Evolutionary conservation across 2,329 filamentous ascomycete genomes (phyloP).

Genomic region (Fusarium oxysporum): DNA sequence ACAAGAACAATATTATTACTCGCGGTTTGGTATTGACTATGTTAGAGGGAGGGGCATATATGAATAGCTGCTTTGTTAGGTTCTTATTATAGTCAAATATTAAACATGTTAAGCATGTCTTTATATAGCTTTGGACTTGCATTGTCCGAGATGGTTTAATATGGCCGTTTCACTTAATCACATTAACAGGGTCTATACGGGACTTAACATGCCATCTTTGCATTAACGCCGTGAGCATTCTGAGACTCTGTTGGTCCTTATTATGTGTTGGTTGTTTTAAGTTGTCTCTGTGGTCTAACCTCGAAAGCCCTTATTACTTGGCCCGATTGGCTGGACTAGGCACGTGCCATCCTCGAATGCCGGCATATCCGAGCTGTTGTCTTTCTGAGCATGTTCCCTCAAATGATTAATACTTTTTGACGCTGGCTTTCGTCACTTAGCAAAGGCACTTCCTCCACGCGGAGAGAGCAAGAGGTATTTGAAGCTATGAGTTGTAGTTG

Average conservation of each 20-base stretch:
- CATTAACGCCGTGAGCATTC: neutral
- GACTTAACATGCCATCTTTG: neutral
- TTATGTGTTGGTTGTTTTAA: neutral
- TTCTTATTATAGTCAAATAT: neutral
- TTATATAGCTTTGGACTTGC: neutral
- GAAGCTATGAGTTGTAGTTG: neutral
- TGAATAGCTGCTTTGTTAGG: neutral
- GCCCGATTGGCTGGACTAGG: neutral
- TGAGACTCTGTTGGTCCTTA: neutral
- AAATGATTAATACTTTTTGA: neutral
- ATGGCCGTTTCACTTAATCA: fast-evolving
- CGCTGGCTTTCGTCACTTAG: too few species aligned
- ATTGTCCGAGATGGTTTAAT: too few species aligned
- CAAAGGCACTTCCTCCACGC: too few species aligned
- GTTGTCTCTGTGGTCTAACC: neutral
- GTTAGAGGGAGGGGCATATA: neutral
- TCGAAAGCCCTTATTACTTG: neutral
- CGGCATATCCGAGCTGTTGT: neutral
- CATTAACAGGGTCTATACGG: fast-evolving
- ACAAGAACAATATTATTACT: neutral
- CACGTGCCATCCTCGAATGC: neutral
- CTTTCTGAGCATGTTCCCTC: neutral
- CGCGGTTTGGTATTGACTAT: neutral
- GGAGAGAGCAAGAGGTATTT: too few species aligned
- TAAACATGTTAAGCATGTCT: too few species aligned